Conservation (phyloP, 2,329 filamentous ascomycete species). For the Cladosporium austrohemisphaericum region DNA sequence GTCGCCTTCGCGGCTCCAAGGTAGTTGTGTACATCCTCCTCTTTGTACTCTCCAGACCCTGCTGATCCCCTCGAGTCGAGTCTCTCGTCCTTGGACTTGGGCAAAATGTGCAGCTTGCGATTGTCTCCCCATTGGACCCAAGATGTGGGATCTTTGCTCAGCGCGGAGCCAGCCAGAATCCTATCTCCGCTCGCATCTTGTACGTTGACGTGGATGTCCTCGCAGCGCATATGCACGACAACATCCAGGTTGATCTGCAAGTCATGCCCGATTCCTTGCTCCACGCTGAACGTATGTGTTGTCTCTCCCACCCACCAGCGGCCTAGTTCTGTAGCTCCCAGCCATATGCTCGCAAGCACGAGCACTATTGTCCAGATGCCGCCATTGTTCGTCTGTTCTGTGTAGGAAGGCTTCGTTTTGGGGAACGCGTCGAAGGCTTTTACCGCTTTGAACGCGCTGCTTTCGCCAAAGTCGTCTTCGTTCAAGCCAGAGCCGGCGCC, state of each 20-base stretch:
- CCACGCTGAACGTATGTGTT: constrained; percentile 86
- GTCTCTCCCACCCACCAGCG: constrained; percentile 84
- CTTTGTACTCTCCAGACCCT: constrained; percentile 51
- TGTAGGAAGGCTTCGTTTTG: constrained; percentile 93
- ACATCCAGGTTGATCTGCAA: constrained; percentile 95
- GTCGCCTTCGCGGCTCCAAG: constrained; percentile 67
- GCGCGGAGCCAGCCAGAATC: constrained; percentile 72
- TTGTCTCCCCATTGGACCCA: constrained; percentile 80
- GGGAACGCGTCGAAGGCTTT: constrained; percentile 96
- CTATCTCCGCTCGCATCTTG: constrained; percentile 92
- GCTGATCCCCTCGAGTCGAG: constrained; percentile 38
- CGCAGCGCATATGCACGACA: constrained; percentile 85
- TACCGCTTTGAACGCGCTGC: constrained; percentile 56
- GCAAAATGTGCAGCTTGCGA: constrained; percentile 54
- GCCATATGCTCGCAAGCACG: constrained; percentile 66
- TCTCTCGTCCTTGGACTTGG: constrained; percentile 58
- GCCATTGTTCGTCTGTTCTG: constrained; percentile 76
- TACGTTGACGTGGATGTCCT: constrained; percentile 89
- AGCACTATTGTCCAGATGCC: constrained; percentile 92
- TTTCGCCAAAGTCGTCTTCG: constrained; percentile 76
- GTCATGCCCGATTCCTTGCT: constrained; percentile 80
- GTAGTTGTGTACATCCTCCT: constrained; percentile 90
- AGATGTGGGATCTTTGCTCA: constrained; percentile 71
- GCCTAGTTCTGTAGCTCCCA: constrained; percentile 72
- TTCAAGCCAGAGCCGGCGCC: constrained; percentile 64